Base-by-base conservation (phyloP, 1,284 basidiomycete genomes). In the Termitomyces sp. region DNA sequence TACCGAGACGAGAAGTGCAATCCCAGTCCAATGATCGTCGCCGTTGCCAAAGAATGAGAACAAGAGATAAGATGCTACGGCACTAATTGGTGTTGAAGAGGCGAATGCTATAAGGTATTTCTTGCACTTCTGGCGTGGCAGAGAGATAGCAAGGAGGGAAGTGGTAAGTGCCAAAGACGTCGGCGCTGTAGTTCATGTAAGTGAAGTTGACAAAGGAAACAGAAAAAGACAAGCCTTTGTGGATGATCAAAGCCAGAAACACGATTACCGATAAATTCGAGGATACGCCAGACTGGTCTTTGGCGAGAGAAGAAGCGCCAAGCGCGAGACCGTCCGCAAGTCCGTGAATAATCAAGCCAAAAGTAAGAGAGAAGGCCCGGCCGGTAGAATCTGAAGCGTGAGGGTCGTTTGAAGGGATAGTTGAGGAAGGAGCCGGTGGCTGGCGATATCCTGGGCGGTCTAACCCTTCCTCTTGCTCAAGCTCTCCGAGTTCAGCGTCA, bases 321-420 rank as follows among this genome's bases (percentile, higher is more conserved):
- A 98, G 73, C 1, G 92, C 92, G 54, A 96, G 83, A 1, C 94
- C 94, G 69, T 98, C 94, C 0, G 93, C 90, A 31, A 94, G 75
- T 2, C 87, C 90, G 66, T 97, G 94, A 38, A 94, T 81, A 36
- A 92, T 79, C 43, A 97, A 73, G 0, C 94, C 94, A 5, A 96
- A 69, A 0, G 92, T 92, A 38, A 94, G 77, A 43, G 90, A 83
- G 57, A 89, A 79, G 12, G 81, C 82, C 62, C 70, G 60, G 13
- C 41, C 44, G 2, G 55, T 34, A 19, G 45, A 53, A 46, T 49
- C 60, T 5, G 17, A 36, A 26, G 21, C 42, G 12, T 58, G 46
- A 19, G 24, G 26, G 12, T 57, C 58, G 10, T 53, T 45, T 21
- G 50, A 40, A 39, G 53, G 57, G 44, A 45, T 48, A 50, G 54